A percentile compares a stretch with the other conserved stretches of the same genome.
These are phyloP conservation scores for Ogataea henricii DNA, from an alignment of 805 yeast species.

Conservation along the genomic window DNA sequence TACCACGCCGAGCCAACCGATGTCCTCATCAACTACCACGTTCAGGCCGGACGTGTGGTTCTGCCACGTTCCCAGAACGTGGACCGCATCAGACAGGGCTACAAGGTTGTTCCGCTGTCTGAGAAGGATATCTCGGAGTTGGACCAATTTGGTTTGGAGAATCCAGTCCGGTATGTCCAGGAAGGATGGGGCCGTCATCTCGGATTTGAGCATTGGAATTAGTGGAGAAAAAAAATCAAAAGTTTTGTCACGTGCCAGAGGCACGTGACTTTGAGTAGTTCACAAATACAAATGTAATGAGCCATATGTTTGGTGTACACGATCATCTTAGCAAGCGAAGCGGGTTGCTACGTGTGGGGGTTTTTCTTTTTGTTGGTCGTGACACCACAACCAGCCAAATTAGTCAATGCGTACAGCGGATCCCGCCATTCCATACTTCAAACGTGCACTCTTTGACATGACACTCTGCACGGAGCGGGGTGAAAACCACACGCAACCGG, in stretches of 20 bases:
- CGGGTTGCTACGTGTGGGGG: too few relatives aligned
- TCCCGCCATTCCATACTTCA: slow-evolving; percentile 42
- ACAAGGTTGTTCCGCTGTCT: slow-evolving; percentile 38
- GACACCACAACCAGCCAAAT: too few relatives aligned
- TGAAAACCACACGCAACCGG: slow-evolving; percentile 31
- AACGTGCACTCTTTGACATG: slow-evolving; percentile 24
- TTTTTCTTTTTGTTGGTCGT: too few relatives aligned
- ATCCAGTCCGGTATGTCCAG: slow-evolving; percentile 35
- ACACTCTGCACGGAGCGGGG: slow-evolving; percentile 28
- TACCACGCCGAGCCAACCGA: slow-evolving; percentile 55
- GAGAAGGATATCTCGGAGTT: slow-evolving; percentile 39
- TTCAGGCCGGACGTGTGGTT: slow-evolving; percentile 59
- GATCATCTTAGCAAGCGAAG: too few relatives aligned
- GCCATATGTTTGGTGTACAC: too few relatives aligned
- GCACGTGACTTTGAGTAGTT: too few relatives aligned
- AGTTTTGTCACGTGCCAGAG: too few relatives aligned
- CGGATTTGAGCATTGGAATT: slow-evolving; percentile 37
- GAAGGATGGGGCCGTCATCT: slow-evolving; percentile 36
- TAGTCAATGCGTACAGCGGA: slow-evolving; percentile 30
- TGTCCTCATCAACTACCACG: slow-evolving; percentile 63
- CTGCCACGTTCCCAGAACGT: slow-evolving; percentile 73
- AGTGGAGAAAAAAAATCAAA: not conserved
- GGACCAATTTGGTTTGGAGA: slow-evolving; percentile 30
- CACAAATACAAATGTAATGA: too few relatives aligned
- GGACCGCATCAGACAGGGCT: slow-evolving; percentile 54